phyloP scores from a whole-genome alignment of 441 rosid genomes.

The Aquilaria agallochum region DNA sequence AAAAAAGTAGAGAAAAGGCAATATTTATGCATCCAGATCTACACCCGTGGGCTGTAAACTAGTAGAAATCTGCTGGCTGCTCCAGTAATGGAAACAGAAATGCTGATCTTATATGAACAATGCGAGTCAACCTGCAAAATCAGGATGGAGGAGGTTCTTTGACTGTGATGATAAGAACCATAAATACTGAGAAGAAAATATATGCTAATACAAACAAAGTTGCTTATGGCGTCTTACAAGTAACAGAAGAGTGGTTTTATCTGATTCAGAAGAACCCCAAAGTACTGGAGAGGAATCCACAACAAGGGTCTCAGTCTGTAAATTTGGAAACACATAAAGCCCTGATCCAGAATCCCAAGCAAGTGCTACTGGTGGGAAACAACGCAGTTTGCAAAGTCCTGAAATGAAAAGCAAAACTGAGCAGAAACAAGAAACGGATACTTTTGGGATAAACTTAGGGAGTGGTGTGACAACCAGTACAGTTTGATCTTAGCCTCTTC shows the following conservation, averaged over 20 bases:
- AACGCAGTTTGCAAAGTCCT: constrained; percentile 95
- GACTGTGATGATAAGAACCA: constrained; percentile 7
- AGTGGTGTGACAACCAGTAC: too few species aligned
- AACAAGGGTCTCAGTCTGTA: constrained; percentile 55
- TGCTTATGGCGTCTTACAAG: constrained; percentile 41
- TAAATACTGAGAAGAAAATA: constrained; percentile 3
- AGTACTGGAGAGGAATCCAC: constrained; percentile 87
- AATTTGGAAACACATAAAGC: constrained; percentile 70
- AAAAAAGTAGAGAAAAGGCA: too few species aligned
- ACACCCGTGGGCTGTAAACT: constrained; percentile 73
- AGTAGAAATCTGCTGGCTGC: constrained; percentile 81
- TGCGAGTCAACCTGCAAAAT: constrained; percentile 92
- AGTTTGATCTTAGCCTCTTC: too few species aligned
- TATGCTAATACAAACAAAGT: constrained; percentile 11
- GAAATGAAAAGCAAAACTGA: constrained; percentile 24
- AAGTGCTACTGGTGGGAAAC: constrained; percentile 97
- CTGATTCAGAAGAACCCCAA: constrained; percentile 65
- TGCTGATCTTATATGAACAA: constrained; percentile 69
- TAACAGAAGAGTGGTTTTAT: constrained; percentile 65
- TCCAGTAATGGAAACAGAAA: constrained; percentile 63
- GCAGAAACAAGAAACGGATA: constrained; percentile 13
- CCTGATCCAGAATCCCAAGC: constrained; percentile 96
- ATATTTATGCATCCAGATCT: too few species aligned
- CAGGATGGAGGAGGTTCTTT: constrained; percentile 11
- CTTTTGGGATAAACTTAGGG: too few species aligned